A percentile compares a stretch with the other conserved stretches of the same genome.
Conservation (phyloP, 2,329 filamentous ascomycete species). For the Cladophialophora exuberans region DNA sequence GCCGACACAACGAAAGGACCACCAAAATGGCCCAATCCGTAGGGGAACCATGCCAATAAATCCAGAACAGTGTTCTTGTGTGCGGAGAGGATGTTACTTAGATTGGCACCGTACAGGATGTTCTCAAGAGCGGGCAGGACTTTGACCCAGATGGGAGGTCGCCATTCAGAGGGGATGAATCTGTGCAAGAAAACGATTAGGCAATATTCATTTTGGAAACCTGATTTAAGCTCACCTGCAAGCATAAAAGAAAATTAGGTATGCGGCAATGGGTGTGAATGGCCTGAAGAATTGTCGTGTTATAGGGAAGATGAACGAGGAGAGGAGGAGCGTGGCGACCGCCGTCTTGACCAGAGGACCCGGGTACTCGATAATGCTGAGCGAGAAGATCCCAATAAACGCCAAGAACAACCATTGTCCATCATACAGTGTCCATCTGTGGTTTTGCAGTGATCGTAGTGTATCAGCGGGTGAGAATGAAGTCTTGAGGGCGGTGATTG, state of each 20-base stretch:
- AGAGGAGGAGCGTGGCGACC: slow-evolving; percentile 67
- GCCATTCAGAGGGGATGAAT: slow-evolving; percentile 85
- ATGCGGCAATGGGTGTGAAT: slow-evolving; percentile 80
- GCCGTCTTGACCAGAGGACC: slow-evolving; percentile 78
- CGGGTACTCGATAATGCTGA: slow-evolving; percentile 77
- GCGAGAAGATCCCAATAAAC: slow-evolving; percentile 76
- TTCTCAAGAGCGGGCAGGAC: slow-evolving; percentile 94
- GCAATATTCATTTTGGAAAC: slow-evolving; percentile 12
- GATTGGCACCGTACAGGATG: slow-evolving; percentile 91
- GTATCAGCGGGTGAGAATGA: slow-evolving; percentile 82
- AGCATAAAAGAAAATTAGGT: slow-evolving; percentile 88
- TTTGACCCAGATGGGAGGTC: slow-evolving; percentile 93
- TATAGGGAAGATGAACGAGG: slow-evolving; percentile 76
- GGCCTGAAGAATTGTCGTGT: slow-evolving; percentile 91
- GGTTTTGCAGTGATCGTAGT: slow-evolving; percentile 71
- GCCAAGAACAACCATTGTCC: slow-evolving; percentile 79
- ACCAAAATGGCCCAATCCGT: slow-evolving; percentile 88
- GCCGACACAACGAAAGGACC: slow-evolving; percentile 77
- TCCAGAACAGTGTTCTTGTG: slow-evolving; percentile 84
- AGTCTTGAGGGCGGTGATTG: slow-evolving; percentile 75
- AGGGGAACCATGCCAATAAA: slow-evolving; percentile 89
- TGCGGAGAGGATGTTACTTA: slow-evolving; percentile 92
- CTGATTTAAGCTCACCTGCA: slow-evolving; percentile 71
- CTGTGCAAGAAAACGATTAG: slow-evolving; percentile 48
- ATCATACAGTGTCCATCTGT: slow-evolving; percentile 82